Evolutionary conservation across 1,284 basidiomycete genomes (phyloP).

Genomic region (Cryptococcus amylolentus): DNA sequence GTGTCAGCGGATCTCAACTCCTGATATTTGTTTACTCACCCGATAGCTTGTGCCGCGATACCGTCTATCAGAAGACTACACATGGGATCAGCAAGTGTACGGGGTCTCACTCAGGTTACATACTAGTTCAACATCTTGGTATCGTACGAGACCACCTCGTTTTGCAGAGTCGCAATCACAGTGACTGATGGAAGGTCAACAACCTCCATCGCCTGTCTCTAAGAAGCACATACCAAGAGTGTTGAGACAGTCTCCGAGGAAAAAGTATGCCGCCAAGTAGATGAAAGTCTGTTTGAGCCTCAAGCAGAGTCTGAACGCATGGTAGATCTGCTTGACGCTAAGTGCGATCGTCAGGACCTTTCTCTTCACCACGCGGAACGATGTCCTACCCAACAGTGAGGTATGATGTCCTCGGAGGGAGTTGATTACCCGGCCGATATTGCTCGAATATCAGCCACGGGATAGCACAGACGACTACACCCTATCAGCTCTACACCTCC

Average conservation of each 20-base stretch:
- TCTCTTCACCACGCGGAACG: not conserved
- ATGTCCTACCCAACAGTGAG: conserved; percentile 59
- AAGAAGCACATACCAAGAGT: conserved; percentile 19
- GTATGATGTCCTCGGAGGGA: conserved; percentile 65
- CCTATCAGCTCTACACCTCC: not conserved
- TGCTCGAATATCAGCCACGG: conserved; percentile 76
- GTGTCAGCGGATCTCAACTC: not conserved
- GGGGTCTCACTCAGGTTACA: conserved; percentile 1
- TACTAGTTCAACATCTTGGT: conserved; percentile 43
- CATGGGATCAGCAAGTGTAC: conserved; percentile 41
- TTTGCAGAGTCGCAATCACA: conserved; percentile 74
- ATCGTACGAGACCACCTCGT: conserved; percentile 56
- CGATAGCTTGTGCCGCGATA: conserved; percentile 67
- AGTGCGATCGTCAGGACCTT: conserved; percentile 51
- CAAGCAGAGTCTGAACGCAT: conserved; percentile 64
- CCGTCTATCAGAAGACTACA: conserved; percentile 70
- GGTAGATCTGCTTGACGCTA: conserved; percentile 58
- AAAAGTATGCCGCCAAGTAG: conserved; percentile 58
- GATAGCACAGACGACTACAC: conserved; percentile 63
- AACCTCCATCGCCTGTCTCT: not conserved
- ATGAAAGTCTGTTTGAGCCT: conserved; percentile 62
- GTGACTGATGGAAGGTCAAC: conserved; percentile 44
- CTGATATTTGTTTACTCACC: conserved; percentile 52
- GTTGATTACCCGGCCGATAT: conserved; percentile 66
- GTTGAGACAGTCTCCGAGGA: conserved; percentile 73